Conservation (phyloP, 1,284 basidiomycete species). For the Omphalotus olearius region DNA sequence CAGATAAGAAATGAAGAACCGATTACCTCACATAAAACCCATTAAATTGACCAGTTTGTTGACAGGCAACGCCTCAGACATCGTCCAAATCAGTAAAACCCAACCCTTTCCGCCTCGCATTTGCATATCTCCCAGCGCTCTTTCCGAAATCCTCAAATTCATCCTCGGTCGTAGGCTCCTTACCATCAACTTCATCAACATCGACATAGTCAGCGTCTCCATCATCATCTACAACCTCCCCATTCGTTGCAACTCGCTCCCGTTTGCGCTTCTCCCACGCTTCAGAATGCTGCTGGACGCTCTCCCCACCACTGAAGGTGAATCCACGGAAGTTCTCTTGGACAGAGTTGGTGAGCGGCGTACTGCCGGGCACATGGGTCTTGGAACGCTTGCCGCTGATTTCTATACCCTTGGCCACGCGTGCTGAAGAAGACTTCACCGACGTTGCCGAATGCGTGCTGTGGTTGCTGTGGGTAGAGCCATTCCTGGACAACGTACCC, state of each 20-base stretch:
- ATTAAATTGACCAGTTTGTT: conserved; percentile 11
- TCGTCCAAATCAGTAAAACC: conserved; percentile 43
- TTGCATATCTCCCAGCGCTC: conserved; percentile 61
- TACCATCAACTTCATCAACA: conserved; percentile 31
- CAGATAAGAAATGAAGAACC: not conserved
- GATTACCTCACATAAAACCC: not conserved
- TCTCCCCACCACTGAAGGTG: conserved; percentile 85
- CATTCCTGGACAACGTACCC: conserved; percentile 8
- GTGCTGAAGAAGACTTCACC: not conserved
- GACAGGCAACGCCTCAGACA: conserved; percentile 30
- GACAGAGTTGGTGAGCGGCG: conserved; percentile 81
- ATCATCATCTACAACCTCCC: conserved; percentile 32
- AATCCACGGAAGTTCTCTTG: conserved; percentile 95
- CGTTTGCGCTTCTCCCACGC: conserved; percentile 36
- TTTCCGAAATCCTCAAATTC: conserved; percentile 57
- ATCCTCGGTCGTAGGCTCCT: conserved; percentile 58
- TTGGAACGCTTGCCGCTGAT: conserved; percentile 41
- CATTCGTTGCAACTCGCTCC: conserved; percentile 9
- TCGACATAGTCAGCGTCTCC: conserved; percentile 41
- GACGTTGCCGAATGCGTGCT: no score
- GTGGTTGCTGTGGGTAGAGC: no score
- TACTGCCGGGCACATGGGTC: conserved; percentile 36
- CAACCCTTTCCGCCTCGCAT: conserved; percentile 41
- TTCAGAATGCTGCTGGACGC: conserved; percentile 40
- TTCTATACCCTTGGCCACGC: conserved; percentile 43